A percentile compares a stretch with the other conserved stretches of the same genome.
Conservation (phyloP, 2,329 filamentous ascomycete genomes). For the Monosporascus cannonballus region DNA sequence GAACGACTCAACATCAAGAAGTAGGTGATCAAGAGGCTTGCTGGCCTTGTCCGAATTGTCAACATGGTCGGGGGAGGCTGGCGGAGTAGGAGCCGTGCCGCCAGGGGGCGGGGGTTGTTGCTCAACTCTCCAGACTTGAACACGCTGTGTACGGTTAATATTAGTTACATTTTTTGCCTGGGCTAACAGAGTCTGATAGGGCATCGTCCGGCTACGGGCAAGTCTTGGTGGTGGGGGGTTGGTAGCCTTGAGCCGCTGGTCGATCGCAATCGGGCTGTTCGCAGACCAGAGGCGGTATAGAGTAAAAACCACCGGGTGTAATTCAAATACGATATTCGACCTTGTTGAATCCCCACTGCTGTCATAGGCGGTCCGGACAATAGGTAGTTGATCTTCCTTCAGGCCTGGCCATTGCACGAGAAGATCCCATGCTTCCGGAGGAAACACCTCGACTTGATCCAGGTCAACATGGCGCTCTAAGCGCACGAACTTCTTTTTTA, state of each 20-base stretch:
- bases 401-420: slow-evolving; percentile 79
- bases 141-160: slow-evolving; percentile 65
- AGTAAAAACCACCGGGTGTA: slow-evolving; percentile 78
- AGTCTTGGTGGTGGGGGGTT: slow-evolving; percentile 58
- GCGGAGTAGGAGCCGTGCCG: slow-evolving; percentile 30
- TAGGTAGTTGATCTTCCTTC: slow-evolving; percentile 60
- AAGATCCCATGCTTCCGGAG: slow-evolving; percentile 73
- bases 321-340: slow-evolving; percentile 71
- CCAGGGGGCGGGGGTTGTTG: slow-evolving; percentile 33
- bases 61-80: slow-evolving; percentile 15
- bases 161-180: slow-evolving; percentile 63
- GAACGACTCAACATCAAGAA: slow-evolving; percentile 60
- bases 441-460: slow-evolving; percentile 73
- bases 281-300: slow-evolving; percentile 71
- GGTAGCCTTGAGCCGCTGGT: slow-evolving; percentile 54
- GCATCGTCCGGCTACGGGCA: slow-evolving; percentile 64
- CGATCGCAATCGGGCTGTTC: slow-evolving; percentile 48
- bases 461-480: slow-evolving; percentile 62
- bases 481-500: slow-evolving; percentile 57
- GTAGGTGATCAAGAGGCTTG: slow-evolving; percentile 37
- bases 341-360: slow-evolving; percentile 52
- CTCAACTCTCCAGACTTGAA: slow-evolving; percentile 68
- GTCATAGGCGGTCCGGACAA: slow-evolving; percentile 73
- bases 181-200: slow-evolving; percentile 69
- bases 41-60: slow-evolving; percentile 12